phyloP scores from a whole-genome alignment of 2,329 filamentous ascomycete species.

The Lachnellula occidentalis region DNA sequence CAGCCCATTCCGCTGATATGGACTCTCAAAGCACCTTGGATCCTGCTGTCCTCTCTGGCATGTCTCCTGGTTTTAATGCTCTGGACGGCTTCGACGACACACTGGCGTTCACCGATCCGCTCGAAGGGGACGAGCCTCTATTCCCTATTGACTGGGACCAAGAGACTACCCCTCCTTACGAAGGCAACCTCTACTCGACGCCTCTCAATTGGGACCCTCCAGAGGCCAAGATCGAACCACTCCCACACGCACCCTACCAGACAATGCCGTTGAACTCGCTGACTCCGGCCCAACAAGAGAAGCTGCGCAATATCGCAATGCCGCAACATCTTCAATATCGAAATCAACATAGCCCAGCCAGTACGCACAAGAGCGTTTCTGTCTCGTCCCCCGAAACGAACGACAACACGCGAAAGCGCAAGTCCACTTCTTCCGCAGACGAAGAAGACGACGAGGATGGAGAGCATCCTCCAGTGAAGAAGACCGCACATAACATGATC shows the following conservation, averaged over 20 bases:
- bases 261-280: constrained; percentile 37
- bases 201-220: constrained; percentile 30
- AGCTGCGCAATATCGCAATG: constrained; percentile 59
- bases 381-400: constrained; percentile 57
- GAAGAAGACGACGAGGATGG: constrained; percentile 58
- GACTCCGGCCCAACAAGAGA: constrained; percentile 55
- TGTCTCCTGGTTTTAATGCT: constrained; percentile 21
- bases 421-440: constrained; percentile 55
- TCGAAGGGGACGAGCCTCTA: constrained; percentile 14
- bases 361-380: constrained; percentile 41
- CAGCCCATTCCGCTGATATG: constrained; percentile 14
- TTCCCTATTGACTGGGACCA: constrained; percentile 19
- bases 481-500: constrained; percentile 97
- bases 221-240: constrained; percentile 22
- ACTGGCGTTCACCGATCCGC: constrained; percentile 20
- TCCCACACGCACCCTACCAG: constrained; percentile 15
- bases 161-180: constrained; percentile 27
- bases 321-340: constrained; percentile 54
- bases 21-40: constrained; percentile 20
- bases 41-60: constrained; percentile 22
- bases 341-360: constrained; percentile 44
- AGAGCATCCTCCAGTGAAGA: constrained; percentile 62
- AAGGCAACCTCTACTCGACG: constrained; percentile 29
- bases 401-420: constrained; percentile 58
- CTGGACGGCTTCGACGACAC: constrained; percentile 21